These are phyloP conservation scores for Pyrenochaeta sp. DNA, from an alignment of 2,329 filamentous ascomycete genomes.

Conservation along the genomic window DNA sequence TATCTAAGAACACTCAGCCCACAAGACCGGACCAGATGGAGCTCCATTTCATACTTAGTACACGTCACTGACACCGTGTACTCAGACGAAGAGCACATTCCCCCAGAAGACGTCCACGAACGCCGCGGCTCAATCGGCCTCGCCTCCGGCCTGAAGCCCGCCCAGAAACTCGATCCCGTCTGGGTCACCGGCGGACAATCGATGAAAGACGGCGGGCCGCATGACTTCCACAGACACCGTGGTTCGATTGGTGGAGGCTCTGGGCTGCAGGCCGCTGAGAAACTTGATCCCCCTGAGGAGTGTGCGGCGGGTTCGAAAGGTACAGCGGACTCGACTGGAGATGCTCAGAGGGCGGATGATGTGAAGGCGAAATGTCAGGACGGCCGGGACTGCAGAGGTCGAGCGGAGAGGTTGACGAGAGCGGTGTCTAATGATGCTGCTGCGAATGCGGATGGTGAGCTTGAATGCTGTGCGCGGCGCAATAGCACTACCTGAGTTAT, in stretches of 20 bases:
- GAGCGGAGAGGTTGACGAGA: too few species aligned
- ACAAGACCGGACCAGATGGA: too few species aligned
- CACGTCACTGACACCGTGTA: slow-evolving; percentile 7
- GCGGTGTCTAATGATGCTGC: too few species aligned
- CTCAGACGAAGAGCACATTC: slow-evolving; percentile 7
- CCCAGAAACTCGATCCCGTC: slow-evolving; percentile 22
- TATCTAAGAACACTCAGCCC: too few species aligned
- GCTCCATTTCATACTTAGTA: too few species aligned
- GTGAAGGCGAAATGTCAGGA: too few species aligned
- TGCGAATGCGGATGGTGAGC: slow-evolving; percentile 6
- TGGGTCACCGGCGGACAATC: slow-evolving; percentile 10
- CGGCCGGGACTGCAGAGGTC: too few species aligned
- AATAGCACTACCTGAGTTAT: too few species aligned
- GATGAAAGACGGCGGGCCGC: slow-evolving; percentile 12
- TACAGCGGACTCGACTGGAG: too few species aligned
- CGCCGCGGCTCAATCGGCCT: slow-evolving; percentile 23
- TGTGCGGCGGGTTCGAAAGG: slow-evolving; percentile 1
- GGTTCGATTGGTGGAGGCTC: slow-evolving; percentile 15
- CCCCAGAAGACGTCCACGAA: slow-evolving; percentile 7
- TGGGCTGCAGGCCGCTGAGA: slow-evolving; percentile 12
- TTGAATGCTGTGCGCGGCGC: slow-evolving; percentile 3
- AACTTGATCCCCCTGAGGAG: slow-evolving; percentile 14
- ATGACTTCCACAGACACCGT: slow-evolving; percentile 13
- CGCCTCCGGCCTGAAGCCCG: slow-evolving; percentile 10
- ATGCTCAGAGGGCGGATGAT: too few species aligned